Evolutionary conservation across 1,284 basidiomycete genomes (phyloP).

Genomic region (Stereum hirsutum): DNA sequence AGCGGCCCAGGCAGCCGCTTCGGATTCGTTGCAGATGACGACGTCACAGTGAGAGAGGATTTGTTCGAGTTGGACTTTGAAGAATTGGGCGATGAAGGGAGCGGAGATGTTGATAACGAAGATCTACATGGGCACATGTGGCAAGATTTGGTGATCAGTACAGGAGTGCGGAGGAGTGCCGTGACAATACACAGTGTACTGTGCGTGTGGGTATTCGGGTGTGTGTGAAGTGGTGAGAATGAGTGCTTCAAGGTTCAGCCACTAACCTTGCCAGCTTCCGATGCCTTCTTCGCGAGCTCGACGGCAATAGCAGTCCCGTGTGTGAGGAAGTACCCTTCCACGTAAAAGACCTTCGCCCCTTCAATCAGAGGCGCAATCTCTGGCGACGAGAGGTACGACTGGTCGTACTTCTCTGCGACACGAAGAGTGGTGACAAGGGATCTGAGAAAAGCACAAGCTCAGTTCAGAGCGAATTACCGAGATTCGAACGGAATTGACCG

Average conservation of each 20-base stretch:
- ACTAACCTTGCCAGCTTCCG: constrained; percentile 75
- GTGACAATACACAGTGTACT: no score
- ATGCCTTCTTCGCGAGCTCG: constrained; percentile 77
- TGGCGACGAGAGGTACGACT: constrained; percentile 72
- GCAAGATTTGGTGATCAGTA: constrained; percentile 4
- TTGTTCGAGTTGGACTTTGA: constrained; percentile 73
- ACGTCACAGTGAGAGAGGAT: constrained; percentile 80
- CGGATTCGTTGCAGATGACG: constrained; percentile 91
- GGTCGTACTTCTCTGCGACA: constrained; percentile 84
- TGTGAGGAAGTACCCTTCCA: constrained; percentile 97
- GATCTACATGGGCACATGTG: constrained; percentile 44
- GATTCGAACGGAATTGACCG: constrained; percentile 36
- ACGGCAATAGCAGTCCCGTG: constrained; percentile 78
- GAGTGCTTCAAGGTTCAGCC: no score
- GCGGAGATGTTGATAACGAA: constrained; percentile 94
- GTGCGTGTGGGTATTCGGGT: no score
- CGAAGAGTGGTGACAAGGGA: constrained; percentile 90
- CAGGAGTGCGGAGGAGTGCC: no score
- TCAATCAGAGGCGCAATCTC: constrained; percentile 74
- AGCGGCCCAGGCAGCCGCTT: constrained; percentile 83
- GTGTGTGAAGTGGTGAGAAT: no score
- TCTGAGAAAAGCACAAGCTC: constrained; percentile 26
- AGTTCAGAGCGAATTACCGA: no score
- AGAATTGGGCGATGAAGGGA: constrained; percentile 97
- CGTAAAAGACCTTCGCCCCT: constrained; percentile 83